Conservation (phyloP, 23 red algal genomes). For the Gracilaria domingensis region DNA sequence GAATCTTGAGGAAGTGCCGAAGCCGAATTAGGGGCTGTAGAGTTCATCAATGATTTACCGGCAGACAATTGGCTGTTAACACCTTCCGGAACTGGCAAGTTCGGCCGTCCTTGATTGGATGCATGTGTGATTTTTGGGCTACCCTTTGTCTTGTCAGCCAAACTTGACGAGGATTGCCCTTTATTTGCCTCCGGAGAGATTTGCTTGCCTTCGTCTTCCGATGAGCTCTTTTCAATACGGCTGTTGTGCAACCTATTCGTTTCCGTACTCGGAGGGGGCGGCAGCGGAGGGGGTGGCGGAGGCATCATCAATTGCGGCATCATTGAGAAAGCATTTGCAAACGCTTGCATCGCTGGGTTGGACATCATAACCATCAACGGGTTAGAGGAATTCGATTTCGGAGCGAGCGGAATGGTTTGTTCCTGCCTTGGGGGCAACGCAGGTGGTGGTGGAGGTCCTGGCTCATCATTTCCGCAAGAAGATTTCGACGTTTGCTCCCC, state of each 20-base stretch:
- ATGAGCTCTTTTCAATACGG: not conserved
- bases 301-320: conserved; percentile 73
- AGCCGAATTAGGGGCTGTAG: not conserved
- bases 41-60: not conserved
- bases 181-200: too few relatives aligned
- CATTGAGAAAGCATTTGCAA: conserved; percentile 64
- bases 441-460: conserved; percentile 1
- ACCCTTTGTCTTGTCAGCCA: not conserved
- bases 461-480: not conserved
- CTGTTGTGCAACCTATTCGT: not conserved
- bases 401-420: not conserved
- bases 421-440: not conserved
- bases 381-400: not conserved
- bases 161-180: not conserved
- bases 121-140: not conserved
- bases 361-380: conserved; percentile 55
- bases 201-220: too few relatives aligned
- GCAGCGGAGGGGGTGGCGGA: conserved; percentile 49
- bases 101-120: not conserved
- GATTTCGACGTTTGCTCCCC: conserved; percentile 8
- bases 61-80: not conserved
- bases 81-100: not conserved
- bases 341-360: conserved; percentile 49
- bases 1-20: not conserved
- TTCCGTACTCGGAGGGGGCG: not conserved